Conservation (phyloP, 345 rosid genomes). For the Salix exigua region DNA sequence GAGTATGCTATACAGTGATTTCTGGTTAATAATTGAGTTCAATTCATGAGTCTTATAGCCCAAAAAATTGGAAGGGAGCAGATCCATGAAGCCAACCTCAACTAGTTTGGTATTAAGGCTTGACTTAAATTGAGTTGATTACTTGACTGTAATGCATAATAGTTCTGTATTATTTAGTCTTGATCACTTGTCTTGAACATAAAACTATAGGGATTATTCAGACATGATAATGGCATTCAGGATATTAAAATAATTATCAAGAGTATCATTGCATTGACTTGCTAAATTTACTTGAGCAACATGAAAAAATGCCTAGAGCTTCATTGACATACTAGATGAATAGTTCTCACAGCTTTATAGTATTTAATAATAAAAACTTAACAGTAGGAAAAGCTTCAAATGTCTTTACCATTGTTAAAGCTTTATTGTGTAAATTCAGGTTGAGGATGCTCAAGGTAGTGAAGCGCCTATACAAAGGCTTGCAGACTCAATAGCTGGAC, state of each 20-base stretch:
- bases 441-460: slow-evolving; percentile 92
- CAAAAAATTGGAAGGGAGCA: not conserved
- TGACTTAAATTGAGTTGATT: not conserved
- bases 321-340: not conserved
- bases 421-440: slow-evolving; percentile 44
- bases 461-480: slow-evolving; percentile 95
- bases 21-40: not conserved
- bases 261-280: not conserved
- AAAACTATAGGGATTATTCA: not conserved
- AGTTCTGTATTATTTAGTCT: not conserved
- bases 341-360: not conserved
- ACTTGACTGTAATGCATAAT: not conserved
- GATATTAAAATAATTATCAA: not conserved
- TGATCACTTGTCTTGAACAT: not conserved
- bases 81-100: not conserved
- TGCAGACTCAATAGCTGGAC: slow-evolving; percentile 95
- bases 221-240: not conserved
- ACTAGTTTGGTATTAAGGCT: not conserved
- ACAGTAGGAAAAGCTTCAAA: not conserved
- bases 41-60: not conserved
- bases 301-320: not conserved
- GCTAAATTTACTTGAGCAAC: not conserved
- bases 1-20: not conserved
- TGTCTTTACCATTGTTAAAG: not conserved
- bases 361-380: not conserved